A percentile compares a stretch with the other conserved stretches of the same genome.
phyloP scores from a whole-genome alignment of 345 rosid species.

The Murraya koenigii region DNA sequence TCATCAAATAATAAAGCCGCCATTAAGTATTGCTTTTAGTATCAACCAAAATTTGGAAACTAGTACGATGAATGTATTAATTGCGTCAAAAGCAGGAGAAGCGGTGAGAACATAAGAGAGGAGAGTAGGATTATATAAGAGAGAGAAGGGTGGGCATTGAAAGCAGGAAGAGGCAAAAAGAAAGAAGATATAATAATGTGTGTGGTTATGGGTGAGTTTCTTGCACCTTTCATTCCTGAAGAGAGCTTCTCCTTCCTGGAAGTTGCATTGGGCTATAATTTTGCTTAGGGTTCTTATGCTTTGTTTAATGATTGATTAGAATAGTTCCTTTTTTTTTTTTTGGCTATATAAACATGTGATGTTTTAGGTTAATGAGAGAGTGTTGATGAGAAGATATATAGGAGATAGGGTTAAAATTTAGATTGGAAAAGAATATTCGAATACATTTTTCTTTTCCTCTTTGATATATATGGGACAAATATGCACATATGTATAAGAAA shows the following conservation, averaged over 20 bases:
- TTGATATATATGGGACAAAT: not conserved
- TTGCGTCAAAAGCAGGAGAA: not conserved
- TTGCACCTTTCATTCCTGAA: constrained; percentile 24
- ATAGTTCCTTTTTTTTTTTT: not conserved
- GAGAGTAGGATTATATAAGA: constrained; percentile 27
- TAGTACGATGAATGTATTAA: not conserved
- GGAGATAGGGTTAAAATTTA: not conserved
- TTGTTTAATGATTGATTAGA: not conserved
- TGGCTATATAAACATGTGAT: not conserved
- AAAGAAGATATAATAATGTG: not conserved
- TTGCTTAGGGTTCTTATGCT: not conserved
- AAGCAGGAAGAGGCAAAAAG: constrained; percentile 7
- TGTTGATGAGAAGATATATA: not conserved
- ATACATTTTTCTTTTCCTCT: not conserved
- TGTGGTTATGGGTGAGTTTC: constrained; percentile 22
- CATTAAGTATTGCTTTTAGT: not conserved
- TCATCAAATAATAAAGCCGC: constrained; percentile 13
- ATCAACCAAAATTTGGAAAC: no score
- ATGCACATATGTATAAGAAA: no score
- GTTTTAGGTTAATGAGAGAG: not conserved
- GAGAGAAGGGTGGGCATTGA: constrained; percentile 25
- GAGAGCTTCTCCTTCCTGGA: constrained; percentile 37
- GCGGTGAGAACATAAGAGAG: not conserved
- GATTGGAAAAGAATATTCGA: not conserved
- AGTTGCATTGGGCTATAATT: not conserved